Percentiles rank a stretch among this genome's conserved stretches.
These are phyloP conservation scores for Nannizzia gypsea DNA, from an alignment of 2,329 filamentous ascomycete species.

Conservation along the genomic window DNA sequence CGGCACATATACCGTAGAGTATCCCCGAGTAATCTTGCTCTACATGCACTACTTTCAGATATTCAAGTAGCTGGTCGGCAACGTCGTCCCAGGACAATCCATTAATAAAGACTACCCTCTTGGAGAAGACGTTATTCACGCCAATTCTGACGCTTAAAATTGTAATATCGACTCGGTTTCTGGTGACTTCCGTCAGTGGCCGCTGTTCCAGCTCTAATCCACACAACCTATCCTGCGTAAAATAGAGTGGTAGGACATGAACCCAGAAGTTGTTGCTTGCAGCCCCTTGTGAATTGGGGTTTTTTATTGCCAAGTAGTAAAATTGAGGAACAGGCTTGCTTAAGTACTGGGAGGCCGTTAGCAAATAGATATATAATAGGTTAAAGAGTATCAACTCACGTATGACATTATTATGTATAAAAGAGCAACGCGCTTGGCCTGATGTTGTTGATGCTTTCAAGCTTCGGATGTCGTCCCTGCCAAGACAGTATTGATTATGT, in stretches of 20 bases:
- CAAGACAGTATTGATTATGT: too few species aligned
- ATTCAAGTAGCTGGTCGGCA: background rate
- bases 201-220: conserved; percentile 6
- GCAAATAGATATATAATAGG: background rate
- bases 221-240: conserved; percentile 7
- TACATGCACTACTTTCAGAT: conserved; percentile 5
- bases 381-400: background rate
- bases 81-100: background rate
- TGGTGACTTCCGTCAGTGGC: background rate
- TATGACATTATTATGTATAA: background rate
- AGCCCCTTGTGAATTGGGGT: background rate
- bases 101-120: conserved; percentile 2
- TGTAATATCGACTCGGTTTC: background rate
- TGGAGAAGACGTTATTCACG: background rate
- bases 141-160: conserved; percentile 2
- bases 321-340: conserved; percentile 3
- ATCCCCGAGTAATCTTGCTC: background rate
- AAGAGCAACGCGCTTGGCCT: too few species aligned
- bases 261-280: conserved; percentile 5
- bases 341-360: background rate
- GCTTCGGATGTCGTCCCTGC: too few species aligned
- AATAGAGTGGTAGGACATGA: conserved; percentile 6
- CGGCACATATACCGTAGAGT: background rate
- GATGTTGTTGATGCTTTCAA: too few species aligned
- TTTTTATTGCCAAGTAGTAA: conserved; percentile 6